Conservation (phyloP, 2,329 filamentous ascomycete genomes). For the Blumeria graminis region DNA sequence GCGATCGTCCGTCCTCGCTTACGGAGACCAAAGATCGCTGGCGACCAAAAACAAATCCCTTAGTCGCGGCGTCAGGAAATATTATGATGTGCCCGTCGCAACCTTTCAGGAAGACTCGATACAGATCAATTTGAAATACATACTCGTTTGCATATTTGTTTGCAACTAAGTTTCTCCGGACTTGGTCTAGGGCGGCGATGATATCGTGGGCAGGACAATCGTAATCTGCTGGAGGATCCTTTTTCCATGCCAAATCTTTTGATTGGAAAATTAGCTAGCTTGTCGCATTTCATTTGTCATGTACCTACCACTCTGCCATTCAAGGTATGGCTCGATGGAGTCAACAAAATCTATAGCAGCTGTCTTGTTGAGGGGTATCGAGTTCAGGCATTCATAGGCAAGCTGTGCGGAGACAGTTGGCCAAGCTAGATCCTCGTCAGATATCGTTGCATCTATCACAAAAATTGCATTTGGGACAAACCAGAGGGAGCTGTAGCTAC, state of each 20-base stretch:
- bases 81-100: conserved; percentile 42
- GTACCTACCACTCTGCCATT: conserved; percentile 10
- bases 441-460: too few species aligned
- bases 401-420: conserved; percentile 7
- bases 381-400: conserved; percentile 11
- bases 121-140: conserved; percentile 29
- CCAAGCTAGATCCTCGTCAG: conserved; percentile 2
- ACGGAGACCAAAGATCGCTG: conserved; percentile 30
- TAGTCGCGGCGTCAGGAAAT: conserved; percentile 24
- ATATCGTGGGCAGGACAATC: conserved; percentile 18
- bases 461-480: too few species aligned
- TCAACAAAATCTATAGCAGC: conserved; percentile 8
- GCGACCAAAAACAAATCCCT: conserved; percentile 25
- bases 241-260: conserved; percentile 16
- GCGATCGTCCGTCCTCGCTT: conserved; percentile 28
- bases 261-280: conserved; percentile 1
- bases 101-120: conserved; percentile 24
- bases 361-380: conserved; percentile 8
- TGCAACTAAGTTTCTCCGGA: conserved; percentile 5
- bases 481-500: too few species aligned
- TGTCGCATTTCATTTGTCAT: conserved; percentile 2
- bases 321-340: conserved; percentile 9
- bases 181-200: conserved; percentile 18
- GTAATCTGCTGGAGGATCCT: conserved; percentile 26
- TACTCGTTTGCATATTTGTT: conserved; percentile 19